Evolutionary conservation across 495 filamentous ascomycete genomes (phyloP).

Genomic region (Tuber umbilicatum): DNA sequence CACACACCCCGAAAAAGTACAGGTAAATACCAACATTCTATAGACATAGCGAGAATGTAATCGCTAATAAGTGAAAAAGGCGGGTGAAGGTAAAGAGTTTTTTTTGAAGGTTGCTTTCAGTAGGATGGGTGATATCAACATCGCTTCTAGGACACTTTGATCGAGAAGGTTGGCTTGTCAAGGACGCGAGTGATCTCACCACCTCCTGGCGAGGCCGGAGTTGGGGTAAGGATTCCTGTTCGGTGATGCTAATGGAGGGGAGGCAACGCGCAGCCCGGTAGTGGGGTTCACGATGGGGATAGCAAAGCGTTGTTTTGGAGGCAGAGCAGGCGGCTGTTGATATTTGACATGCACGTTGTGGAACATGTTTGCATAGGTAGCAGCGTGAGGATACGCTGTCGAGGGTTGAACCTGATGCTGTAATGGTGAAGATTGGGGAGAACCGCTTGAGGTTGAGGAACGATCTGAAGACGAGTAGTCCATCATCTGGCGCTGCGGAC

Average conservation of each 20-base stretch:
- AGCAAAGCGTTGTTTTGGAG: conserved; percentile 72
- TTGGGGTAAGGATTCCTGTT: conserved; percentile 33
- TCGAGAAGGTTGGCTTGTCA: conserved; percentile 9
- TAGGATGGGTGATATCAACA: conserved; percentile 24
- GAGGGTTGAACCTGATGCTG: conserved; percentile 68
- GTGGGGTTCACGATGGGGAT: conserved; percentile 98
- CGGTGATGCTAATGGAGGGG: conserved; percentile 60
- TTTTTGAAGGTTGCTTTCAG: conserved; percentile 19
- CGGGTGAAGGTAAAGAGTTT: conserved; percentile 24
- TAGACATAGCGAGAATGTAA: conserved; percentile 40
- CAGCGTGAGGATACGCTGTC: conserved; percentile 39
- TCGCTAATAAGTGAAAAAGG: conserved; percentile 35
- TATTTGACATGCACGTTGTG: conserved; percentile 45
- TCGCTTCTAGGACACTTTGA: conserved; percentile 19
- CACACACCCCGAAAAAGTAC: conserved; percentile 40
- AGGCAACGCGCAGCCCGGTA: conserved; percentile 79
- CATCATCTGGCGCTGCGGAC: conserved; percentile 62
- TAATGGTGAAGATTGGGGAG: conserved; percentile 82
- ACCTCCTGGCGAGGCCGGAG: conserved; percentile 36
- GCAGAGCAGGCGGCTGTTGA: conserved; percentile 67
- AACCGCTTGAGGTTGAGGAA: conserved; percentile 88
- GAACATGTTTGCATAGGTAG: conserved; percentile 39
- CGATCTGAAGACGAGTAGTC: conserved; percentile 91
- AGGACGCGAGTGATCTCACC: conserved; percentile 26
- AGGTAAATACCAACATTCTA: conserved; percentile 42